A percentile compares a stretch with the other conserved stretches of the same genome.
Evolutionary conservation across 148 eudicot genomes (phyloP).

Genomic region (Beta vulgaris): DNA sequence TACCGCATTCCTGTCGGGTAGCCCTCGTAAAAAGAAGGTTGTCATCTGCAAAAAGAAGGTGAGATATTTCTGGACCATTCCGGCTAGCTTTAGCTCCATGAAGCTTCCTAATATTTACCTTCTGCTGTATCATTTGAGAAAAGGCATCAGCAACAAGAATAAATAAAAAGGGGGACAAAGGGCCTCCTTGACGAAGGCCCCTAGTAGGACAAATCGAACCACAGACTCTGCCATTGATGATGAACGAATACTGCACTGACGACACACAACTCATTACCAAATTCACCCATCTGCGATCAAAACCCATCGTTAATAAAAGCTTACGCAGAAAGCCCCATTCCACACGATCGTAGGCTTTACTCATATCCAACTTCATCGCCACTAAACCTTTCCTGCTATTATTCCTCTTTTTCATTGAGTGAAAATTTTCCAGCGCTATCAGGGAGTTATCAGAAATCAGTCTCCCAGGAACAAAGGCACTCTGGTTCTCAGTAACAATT

Average conservation of each 20-base stretch:
- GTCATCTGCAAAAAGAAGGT: not conserved
- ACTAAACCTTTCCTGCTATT: not conserved
- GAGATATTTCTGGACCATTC: not conserved
- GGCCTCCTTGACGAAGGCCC: not conserved
- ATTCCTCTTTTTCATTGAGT: not conserved
- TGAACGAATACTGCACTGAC: not conserved
- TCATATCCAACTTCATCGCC: not conserved
- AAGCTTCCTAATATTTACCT: not conserved
- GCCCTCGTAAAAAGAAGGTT: not conserved
- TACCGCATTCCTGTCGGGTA: not conserved
- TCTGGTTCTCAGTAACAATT: too few species aligned
- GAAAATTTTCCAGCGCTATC: too few species aligned
- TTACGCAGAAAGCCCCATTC: not conserved
- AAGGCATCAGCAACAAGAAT: not conserved
- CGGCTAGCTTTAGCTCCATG: not conserved
- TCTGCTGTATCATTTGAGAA: not conserved
- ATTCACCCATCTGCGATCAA: not conserved
- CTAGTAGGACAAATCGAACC: not conserved
- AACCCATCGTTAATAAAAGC: not conserved
- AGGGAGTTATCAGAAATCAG: too few species aligned
- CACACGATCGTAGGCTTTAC: not conserved
- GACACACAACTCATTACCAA: not conserved
- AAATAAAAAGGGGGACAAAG: not conserved
- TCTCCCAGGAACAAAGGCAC: too few species aligned
- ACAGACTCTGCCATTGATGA: not conserved